Base-by-base conservation (phyloP, 1,284 basidiomycete species). In the Hypsizygus ulmarius region DNA sequence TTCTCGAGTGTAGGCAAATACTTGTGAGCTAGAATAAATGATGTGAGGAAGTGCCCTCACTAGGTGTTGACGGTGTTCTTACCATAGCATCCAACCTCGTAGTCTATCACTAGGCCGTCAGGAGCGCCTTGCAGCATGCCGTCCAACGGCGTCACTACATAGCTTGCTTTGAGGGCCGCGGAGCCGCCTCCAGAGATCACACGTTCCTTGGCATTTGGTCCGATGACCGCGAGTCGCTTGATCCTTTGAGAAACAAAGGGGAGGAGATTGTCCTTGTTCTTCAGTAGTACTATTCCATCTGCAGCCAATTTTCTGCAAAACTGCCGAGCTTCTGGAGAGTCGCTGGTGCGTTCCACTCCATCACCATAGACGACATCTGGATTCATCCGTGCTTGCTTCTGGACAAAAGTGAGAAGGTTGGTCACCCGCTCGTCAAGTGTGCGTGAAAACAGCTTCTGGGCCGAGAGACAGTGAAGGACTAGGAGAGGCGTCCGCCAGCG, bases 171-270 rank as follows among this genome's bases (percentile, higher is more conserved):
- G 30, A 92, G 70, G 11, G 79, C 73, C 1, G 88, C 88, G 34
- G 82, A 85, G 5, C 89, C 89, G 15, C 88, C 89, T 16, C 89
- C 89, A 19, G 84, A 84, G 28, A 84, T 76, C 10, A 84, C 73
- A 28, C 76, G 64, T 35, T 76, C 77, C 55, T 81, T 78, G 15
- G 83, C 84, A 61, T 87, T 89, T 0, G 84, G 81, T 3, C 89
- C 89, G 34, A 91, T 81, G 43, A 91, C 78, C 0, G 84, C 84
- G 44, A 90, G 70, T 57, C 75, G 82, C 61, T 77, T 79, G 37
- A 77, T 59, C 47, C 66, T 71, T 38, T 64, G 57, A 3, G 68
- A 61, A 21, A 63, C 66, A 12, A 90, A 64, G 8, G 88, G 88
- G 0, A 90, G 66, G 2, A 84, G 56, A 1, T 65, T 52, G 12